Evolutionary conservation across 768 basidiomycete species (phyloP), one percentile per base, ranked within the genome.

Genomic region (Saitozyma sp.): DNA sequence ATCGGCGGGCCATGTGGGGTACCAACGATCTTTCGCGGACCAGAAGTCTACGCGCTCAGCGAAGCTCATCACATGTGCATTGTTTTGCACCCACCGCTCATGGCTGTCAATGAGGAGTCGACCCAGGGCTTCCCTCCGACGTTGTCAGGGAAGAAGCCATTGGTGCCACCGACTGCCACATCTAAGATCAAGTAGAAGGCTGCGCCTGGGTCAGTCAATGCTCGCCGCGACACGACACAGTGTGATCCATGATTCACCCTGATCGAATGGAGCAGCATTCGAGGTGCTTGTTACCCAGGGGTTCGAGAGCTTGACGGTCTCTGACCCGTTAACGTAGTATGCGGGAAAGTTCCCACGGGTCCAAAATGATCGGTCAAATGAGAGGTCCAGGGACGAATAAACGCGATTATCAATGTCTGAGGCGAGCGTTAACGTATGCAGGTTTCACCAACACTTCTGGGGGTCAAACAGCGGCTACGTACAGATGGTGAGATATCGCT

Each of bases 121-220:
- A 70, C 59, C 74, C 74, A 76, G 14, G 74, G 74, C 58, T 73
- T 76, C 10, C 45, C 50, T 11, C 89, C 90, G 37, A 89, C 84
- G 8, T 81, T 84, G 74, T 94, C 92, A 8, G 89, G 89, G 85
- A 92, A 93, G 89, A 89, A 92, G 29, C 86, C 90, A 63, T 84
- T 90, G 43, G 89, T 90, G 3, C 87, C 87, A 8, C 91, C 91
- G 8, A 85, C 89, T 4, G 87, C 89, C 42, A 93, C 84, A 76
- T 89, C 84, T 71, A 93, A 79, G 69, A 91, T 86, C 38, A 92
- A 79, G 79, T 89, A 91, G 78, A 93, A 92, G 16, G 86, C 66
- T 67, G 43, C 16, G 8, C 19, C 19, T 29, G 29, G 29, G 29
- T 29, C 29, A 29, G 14, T 45, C 8, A n/a, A 1, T 1, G 16